Evolutionary conservation across 169 alveolate species (phyloP).

Genomic region (Cryptosporidium xiaoi): DNA sequence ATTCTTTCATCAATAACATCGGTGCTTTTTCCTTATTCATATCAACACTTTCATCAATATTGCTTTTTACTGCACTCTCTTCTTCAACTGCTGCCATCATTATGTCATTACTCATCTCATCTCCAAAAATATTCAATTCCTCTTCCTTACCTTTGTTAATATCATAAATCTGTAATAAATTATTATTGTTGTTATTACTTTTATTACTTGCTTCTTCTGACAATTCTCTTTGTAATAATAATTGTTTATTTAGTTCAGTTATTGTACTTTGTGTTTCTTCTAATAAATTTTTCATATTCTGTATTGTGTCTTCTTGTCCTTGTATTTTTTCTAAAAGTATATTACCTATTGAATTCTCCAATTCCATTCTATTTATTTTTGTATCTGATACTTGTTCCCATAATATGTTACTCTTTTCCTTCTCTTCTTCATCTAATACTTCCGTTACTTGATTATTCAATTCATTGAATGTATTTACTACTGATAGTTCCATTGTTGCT

Average conservation of each 20-base stretch:
- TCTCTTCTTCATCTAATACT: slow-evolving; percentile 43
- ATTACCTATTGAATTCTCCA: slow-evolving; percentile 55
- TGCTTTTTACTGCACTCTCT: not conserved
- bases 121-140: slow-evolving; percentile 27
- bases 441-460: slow-evolving; percentile 32
- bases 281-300: slow-evolving; percentile 52
- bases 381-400: slow-evolving; percentile 42
- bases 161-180: not conserved
- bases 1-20: slow-evolving; percentile 11
- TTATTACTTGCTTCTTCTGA: slow-evolving; percentile 30
- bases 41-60: not conserved
- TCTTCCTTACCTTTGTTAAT: slow-evolving; percentile 3
- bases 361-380: slow-evolving; percentile 53
- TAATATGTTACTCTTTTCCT: slow-evolving; percentile 17
- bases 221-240: slow-evolving; percentile 48
- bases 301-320: slow-evolving; percentile 58
- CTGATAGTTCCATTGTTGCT: slow-evolving; percentile 68
- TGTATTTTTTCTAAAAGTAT: slow-evolving; percentile 51
- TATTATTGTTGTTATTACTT: not conserved
- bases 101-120: slow-evolving; percentile 23
- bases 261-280: slow-evolving; percentile 63
- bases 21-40: not conserved
- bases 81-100: slow-evolving; percentile 11
- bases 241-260: slow-evolving; percentile 48
- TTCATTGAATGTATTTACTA: slow-evolving; percentile 25